Conservation (phyloP, 1,284 basidiomycete genomes). For the Schizophyllum commune region DNA sequence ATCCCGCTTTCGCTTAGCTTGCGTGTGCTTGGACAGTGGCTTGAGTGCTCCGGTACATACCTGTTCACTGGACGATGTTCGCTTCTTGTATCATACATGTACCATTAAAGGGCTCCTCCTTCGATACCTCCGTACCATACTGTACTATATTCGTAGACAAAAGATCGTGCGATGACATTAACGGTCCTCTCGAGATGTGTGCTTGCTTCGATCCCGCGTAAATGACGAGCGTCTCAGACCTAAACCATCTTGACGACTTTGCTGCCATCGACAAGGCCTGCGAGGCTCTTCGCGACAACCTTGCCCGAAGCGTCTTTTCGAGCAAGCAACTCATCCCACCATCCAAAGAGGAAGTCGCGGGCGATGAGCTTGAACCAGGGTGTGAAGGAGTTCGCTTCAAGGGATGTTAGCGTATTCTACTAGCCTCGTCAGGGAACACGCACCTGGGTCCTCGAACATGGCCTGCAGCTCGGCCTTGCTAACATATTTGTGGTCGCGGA, state of each 20-base stretch:
- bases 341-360: conserved; percentile 93
- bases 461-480: conserved; percentile 81
- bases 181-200: too few relatives aligned
- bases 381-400: conserved; percentile 80
- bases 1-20: too few relatives aligned
- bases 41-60: too few relatives aligned
- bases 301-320: conserved; percentile 54
- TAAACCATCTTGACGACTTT: conserved; percentile 74
- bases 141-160: conserved; percentile 10
- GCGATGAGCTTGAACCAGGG: conserved; percentile 99
- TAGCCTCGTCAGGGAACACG: conserved; percentile 13
- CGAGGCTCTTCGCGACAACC: conserved; percentile 61
- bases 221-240: too few relatives aligned
- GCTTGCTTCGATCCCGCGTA: too few relatives aligned
- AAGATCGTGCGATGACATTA: conserved; percentile 15
- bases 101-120: too few relatives aligned
- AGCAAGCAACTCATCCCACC: conserved; percentile 90
- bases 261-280: conserved; percentile 61
- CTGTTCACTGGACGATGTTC: too few relatives aligned
- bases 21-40: too few relatives aligned
- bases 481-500: conserved; percentile 88
- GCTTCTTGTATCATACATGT: too few relatives aligned
- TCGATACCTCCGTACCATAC: background rate
- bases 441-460: conserved; percentile 85
- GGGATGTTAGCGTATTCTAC: background rate